phyloP scores from a whole-genome alignment of 1,284 basidiomycete species.

The Omphalotus olearius region DNA sequence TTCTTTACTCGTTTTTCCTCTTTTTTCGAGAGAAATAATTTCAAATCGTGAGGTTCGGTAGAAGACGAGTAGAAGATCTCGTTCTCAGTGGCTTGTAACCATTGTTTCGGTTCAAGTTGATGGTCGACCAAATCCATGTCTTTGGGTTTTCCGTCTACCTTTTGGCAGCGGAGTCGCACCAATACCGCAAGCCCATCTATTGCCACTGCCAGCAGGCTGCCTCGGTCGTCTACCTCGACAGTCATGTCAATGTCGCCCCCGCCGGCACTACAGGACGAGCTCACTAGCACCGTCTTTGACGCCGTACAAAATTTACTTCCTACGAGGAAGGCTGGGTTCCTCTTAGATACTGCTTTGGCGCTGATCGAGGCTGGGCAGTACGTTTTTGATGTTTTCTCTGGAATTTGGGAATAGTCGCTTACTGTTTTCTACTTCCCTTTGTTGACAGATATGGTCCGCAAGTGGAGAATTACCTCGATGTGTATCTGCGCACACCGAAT shows the following conservation, averaged over 20 bases:
- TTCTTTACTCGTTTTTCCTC: too few relatives aligned
- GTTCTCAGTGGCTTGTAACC: background rate
- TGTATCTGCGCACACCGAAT: constrained; percentile 57
- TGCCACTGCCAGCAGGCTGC: background rate
- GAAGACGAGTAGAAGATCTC: too few relatives aligned
- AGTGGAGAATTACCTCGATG: constrained; percentile 60
- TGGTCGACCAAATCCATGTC: background rate
- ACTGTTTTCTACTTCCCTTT: constrained; percentile 1
- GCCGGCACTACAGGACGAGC: constrained; percentile 38
- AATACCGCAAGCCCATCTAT: background rate
- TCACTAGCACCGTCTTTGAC: constrained; percentile 52
- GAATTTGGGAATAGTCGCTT: constrained; percentile 1
- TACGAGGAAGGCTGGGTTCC: constrained; percentile 48
- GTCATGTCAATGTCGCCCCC: background rate
- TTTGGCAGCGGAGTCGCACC: background rate
- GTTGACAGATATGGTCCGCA: constrained; percentile 50
- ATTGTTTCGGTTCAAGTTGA: constrained; percentile 1
- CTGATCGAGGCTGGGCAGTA: constrained; percentile 51
- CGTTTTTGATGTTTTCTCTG: constrained; percentile 17
- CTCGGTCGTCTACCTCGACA: background rate
- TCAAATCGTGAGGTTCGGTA: too few relatives aligned
- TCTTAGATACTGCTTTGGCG: constrained; percentile 54
- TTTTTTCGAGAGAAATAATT: too few relatives aligned
- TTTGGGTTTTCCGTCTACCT: background rate
- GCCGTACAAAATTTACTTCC: constrained; percentile 47